phyloP scores from a whole-genome alignment of 1,139 yeast genomes.

The Suhomyces kunorum region DNA sequence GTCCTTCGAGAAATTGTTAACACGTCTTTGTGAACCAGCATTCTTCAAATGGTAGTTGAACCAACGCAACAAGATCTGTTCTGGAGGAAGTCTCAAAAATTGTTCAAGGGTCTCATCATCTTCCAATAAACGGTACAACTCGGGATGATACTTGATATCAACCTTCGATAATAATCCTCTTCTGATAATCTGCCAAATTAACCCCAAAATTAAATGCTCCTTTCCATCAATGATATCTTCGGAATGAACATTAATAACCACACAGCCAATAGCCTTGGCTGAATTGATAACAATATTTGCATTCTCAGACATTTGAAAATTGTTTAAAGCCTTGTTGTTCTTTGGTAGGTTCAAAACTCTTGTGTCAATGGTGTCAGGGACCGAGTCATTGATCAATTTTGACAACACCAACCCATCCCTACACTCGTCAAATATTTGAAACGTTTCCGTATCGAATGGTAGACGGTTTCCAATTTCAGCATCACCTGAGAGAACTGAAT shows the following conservation, averaged over 20 bases:
- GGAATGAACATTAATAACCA: conserved; percentile 95
- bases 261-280: conserved; percentile 98
- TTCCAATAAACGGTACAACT: conserved; percentile 87
- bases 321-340: conserved; percentile 74
- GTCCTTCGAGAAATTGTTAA: conserved; percentile 80
- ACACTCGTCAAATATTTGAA: conserved; percentile 95
- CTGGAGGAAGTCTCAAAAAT: conserved; percentile 94
- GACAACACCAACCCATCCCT: conserved; percentile 93
- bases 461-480: conserved; percentile 78
- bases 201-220: conserved; percentile 91
- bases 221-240: conserved; percentile 97
- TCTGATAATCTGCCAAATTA: conserved; percentile 97
- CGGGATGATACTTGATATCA: conserved; percentile 96
- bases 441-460: conserved; percentile 92
- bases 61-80: conserved; percentile 96
- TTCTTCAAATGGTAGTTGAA: conserved; percentile 93
- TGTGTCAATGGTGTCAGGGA: conserved; percentile 97
- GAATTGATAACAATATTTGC: conserved; percentile 97
- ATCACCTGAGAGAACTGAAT: conserved; percentile 90
- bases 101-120: conserved; percentile 98
- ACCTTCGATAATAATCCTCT: conserved; percentile 92
- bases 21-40: conserved; percentile 89
- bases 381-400: conserved; percentile 93
- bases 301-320: conserved; percentile 94
- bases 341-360: conserved; percentile 91